Evolutionary conservation across 2,329 filamentous ascomycete genomes (phyloP).

Genomic region (Allantophomopsis lycopodina): DNA sequence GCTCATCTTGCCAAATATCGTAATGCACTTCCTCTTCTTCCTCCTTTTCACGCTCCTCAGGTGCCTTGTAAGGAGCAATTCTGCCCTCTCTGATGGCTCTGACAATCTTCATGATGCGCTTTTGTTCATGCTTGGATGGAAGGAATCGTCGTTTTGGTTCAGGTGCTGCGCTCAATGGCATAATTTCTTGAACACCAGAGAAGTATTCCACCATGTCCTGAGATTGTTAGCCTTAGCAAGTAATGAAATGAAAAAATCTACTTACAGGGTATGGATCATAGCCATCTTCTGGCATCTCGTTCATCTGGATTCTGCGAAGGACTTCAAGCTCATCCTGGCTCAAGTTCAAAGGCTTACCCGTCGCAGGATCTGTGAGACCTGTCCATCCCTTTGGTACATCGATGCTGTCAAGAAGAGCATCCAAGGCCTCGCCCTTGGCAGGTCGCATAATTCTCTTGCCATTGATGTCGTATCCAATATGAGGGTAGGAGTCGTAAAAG

Average conservation of each 20-base stretch:
- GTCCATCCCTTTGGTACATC: conserved; percentile 97
- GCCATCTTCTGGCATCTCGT: conserved; percentile 74
- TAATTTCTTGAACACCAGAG: conserved; percentile 76
- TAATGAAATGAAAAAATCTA: conserved; percentile 2
- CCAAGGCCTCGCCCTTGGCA: conserved; percentile 82
- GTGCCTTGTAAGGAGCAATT: conserved; percentile 79
- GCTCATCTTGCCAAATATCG: conserved; percentile 92
- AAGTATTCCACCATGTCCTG: conserved; percentile 87
- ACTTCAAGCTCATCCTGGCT: conserved; percentile 82
- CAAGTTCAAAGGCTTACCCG: conserved; percentile 82
- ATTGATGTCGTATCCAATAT: conserved; percentile 98
- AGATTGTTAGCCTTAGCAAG: conserved; percentile 8
- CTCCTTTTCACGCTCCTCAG: conserved; percentile 56
- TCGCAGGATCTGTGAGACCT: conserved; percentile 83
- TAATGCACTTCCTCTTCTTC: conserved; percentile 57
- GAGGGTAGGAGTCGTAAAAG: conserved; percentile 95
- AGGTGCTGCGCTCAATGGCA: conserved; percentile 88
- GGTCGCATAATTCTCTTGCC: conserved; percentile 96
- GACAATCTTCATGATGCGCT: conserved; percentile 93
- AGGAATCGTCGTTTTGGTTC: conserved; percentile 94
- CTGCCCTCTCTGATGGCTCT: conserved; percentile 89
- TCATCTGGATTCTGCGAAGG: conserved; percentile 75
- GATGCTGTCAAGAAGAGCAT: conserved; percentile 89
- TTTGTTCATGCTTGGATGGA: conserved; percentile 92
- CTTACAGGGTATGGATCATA: conserved; percentile 83